Evolutionary conservation across 352 stramenopile species (phyloP), one percentile per base, ranked within the genome.

Genomic region (Phytopythium sindhum): DNA sequence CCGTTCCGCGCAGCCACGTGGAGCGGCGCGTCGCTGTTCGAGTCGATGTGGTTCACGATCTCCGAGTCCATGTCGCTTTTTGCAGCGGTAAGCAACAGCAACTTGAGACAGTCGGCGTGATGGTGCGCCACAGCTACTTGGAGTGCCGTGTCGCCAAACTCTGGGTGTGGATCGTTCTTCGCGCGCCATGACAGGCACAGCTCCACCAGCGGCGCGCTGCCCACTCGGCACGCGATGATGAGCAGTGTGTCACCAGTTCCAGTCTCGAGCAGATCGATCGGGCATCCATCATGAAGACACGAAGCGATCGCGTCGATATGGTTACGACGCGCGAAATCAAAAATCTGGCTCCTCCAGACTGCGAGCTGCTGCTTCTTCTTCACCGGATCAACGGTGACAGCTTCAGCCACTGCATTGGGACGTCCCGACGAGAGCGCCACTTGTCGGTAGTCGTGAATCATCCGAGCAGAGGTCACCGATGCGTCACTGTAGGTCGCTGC

Each of bases 21-120:
- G 11, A 95, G 75, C 10, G 87, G 87, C 1, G 87, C 85, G 47
- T 95, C 81, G 33, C 89, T 94, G 42, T 81, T 81, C 10, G 82
- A 79, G 60, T 94, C 83, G 51, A 94, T 91, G 62, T 95, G 85
- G 56, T 93, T 95, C 8, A 94, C 87, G 45, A 95, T 94, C 62
- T 92, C 85, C 11, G 84, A 78, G 61, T 94, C 87, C 87, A 95
- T 94, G 7, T 92, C 81, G 55, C 87, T 95, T 28, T 89, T 90
- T 24, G 87, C 87, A 9, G 87, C 87, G 0, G 85, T 93, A 2
- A 72, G 72, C 23, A 95, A 71, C 19, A 95, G 64, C 12, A 91
- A 65, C 14, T 68, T 60, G 15, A 94, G 62, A 50, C 87, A 95
- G 7, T 83, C 69, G 9, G 78, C 65, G 28, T 94, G 73, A 6